Evolutionary conservation across 768 basidiomycete species (phyloP), one percentile per base, ranked within the genome.

Genomic region (Termitomyces sp.): DNA sequence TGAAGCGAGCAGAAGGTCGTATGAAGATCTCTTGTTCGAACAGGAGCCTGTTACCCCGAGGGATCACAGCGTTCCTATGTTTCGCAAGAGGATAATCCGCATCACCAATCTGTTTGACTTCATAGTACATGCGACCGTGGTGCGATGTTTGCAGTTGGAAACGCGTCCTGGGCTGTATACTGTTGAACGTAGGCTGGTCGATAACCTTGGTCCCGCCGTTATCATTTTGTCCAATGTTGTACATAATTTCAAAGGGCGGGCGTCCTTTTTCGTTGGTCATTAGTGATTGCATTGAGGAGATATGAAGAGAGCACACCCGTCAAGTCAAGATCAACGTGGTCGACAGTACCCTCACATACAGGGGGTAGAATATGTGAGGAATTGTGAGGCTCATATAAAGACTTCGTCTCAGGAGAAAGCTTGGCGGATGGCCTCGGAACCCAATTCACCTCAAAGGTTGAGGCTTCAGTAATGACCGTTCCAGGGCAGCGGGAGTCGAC

Each of bases 241-340:
- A 97, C 82, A 85, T 89, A 63, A 96, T 87, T 70, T 96, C 89
- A 83, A 96, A 98, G 0, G 95, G 95, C n/a, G 93, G 88, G 22
- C 88, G 86, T 55, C 95, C 95, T 91, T 67, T 32, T n/a, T 35
- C 40, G 16, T 12, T 50, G 28, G 7, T 39, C 38, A 45, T 61
- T 22, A 49, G 35, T 50, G 0, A 44, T 32, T 42, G 7, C 9
- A 42, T 42, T 28, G 22, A 18, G 28, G 7, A 22, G 6, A 28
- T 32, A 39, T 3, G 53, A 49, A 16, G 50, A 18, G 24, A 20
- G 68, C 78, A 39, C 58, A 89, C 93, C 93, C 57, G 81, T 83
- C 50, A 98, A 77, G 20, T 90, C 87, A n/a, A 98, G 79, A 63
- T 94, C 92, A 55, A 94, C 90, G 68, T 93, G 85, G 62, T 88